Evolutionary conservation across 768 basidiomycete species (phyloP), one percentile per base, ranked within the genome.

Genomic region (Phylloporus rhodoxanthus): DNA sequence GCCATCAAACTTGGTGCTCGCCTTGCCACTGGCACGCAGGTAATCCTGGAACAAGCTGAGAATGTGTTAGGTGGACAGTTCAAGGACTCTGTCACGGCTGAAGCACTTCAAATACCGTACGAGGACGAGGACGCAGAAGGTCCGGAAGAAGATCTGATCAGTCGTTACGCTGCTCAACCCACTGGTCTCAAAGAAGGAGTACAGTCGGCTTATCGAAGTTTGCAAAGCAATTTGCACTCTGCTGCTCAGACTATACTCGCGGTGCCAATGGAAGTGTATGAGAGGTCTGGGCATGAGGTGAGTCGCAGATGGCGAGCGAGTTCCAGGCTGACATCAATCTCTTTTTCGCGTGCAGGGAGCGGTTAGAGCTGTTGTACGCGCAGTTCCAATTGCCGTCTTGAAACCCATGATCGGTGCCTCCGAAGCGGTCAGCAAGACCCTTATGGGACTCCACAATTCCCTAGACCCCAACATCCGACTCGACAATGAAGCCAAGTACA

Each of bases 191-290:
- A 72, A 58, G 91, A 97, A 62, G 96, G 96, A 14, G 75, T 99
- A 29, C 82, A 92, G 54, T 83, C 82, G 0, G 96, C 94, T n/a
- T 97, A 97, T 67, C 81, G 76, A 64, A 94, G 91, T 61, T 67
- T 99, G 59, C 82, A 79, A 45, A 82, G 73, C 61, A 97, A 98
- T 68, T 66, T 99, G 53, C 87, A 84, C 58, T 90, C 89, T 37
- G 96, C 96, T 23, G 96, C 95, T 21, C 95, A 99, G 70, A 99
- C 96, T 0, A 98, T 99, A 53, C 77, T 99, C 32, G 95, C 96
- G 1, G 91, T 99, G 1, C 96, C 96, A 1, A 97, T 98, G 95
- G 96, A 98, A 67, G 92, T 97, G 10, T 95, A 97, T 58, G 96
- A 99, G 68, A 77, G 88, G 52, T 88, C 92, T 9, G 91, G 91